Evolutionary conservation across 306 rosid genomes (phyloP), one percentile per base, ranked within the genome.

Genomic region (Medicago arabica): DNA sequence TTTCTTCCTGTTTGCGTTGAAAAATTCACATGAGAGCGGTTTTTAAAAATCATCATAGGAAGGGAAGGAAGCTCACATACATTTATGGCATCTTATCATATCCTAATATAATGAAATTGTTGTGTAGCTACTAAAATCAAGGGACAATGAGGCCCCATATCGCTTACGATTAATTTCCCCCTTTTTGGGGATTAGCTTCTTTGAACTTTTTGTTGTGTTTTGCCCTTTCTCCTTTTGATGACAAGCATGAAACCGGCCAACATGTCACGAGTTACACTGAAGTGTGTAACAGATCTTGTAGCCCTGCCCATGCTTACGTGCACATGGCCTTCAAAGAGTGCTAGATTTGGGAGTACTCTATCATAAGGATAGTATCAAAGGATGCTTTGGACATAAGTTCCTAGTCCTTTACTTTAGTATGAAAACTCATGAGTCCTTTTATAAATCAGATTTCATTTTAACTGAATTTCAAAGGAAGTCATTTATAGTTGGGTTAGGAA

Each of bases 281-380:
- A 57, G 64, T 66, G 71, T 65, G 86, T 21, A 51, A 39, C 77
- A 82, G 86, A 82, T 82, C 86, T 65, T 79, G 82, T 53, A 70
- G 79, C 25, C 84, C 59, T 71, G 83, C 81, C 90, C 87, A 86
- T 81, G 67, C 89, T 46, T 53, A 71, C 66, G 55, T 51, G 82
- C 89, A 89, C 91, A 83, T 89, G 86, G 81, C 69, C 72, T 25
- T 64, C 34, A 69, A 78, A 67, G 19, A 34, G 8, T 66, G 63
- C 57, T 19, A 15, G 2, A 63, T 49, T 78, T 69, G 12, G 58
- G n/a, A 64, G 2, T 15, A 74, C 80, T 69, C 54, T 65, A 18
- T 78, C 38, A 12, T 58, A 16, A 58, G 2, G 17, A 58, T 58
- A 2, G 12, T 58, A 5, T 58, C 17, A 23, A 23, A 23, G 64